These are phyloP conservation scores for Toxoplasma gondii DNA, from an alignment of 169 alveolate genomes.

Conservation along the genomic window DNA sequence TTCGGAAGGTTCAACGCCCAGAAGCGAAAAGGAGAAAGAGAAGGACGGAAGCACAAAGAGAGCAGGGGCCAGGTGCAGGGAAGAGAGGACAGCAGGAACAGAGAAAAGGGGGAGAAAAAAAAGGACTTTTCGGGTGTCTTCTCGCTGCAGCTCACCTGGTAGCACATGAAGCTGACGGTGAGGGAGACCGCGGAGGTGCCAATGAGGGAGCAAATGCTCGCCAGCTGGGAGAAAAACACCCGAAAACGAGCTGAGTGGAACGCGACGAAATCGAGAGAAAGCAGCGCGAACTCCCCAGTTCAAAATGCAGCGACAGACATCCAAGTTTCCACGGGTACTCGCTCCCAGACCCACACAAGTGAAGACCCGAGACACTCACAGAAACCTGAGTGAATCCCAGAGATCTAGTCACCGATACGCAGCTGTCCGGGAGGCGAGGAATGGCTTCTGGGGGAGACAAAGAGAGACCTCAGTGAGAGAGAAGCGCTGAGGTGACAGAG, in stretches of 20 bases:
- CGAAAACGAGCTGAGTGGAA: not conserved
- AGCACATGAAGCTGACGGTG: slow-evolving; percentile 50
- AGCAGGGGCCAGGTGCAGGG: no score
- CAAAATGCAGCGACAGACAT: not conserved
- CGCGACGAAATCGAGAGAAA: not conserved
- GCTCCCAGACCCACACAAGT: not conserved
- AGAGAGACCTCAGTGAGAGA: no score
- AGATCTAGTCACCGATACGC: no score
- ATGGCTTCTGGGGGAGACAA: no score
- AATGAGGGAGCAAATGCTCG: slow-evolving; percentile 36
- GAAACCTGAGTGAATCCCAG: no score
- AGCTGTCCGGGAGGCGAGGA: no score
- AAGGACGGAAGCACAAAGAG: no score
- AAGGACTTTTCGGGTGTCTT: not conserved
- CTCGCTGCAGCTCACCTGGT: slow-evolving; percentile 45
- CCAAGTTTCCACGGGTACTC: not conserved
- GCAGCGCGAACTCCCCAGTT: not conserved
- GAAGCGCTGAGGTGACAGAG: no score
- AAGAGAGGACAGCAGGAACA: no score
- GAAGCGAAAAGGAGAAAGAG: no score
- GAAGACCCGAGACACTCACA: not conserved
- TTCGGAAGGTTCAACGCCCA: no score
- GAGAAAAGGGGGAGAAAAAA: no score
- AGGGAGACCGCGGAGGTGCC: slow-evolving; percentile 62
- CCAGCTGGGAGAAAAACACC: not conserved